Conservation (phyloP, 2,329 filamentous ascomycete species). For the Trichoderma lentiforme region DNA sequence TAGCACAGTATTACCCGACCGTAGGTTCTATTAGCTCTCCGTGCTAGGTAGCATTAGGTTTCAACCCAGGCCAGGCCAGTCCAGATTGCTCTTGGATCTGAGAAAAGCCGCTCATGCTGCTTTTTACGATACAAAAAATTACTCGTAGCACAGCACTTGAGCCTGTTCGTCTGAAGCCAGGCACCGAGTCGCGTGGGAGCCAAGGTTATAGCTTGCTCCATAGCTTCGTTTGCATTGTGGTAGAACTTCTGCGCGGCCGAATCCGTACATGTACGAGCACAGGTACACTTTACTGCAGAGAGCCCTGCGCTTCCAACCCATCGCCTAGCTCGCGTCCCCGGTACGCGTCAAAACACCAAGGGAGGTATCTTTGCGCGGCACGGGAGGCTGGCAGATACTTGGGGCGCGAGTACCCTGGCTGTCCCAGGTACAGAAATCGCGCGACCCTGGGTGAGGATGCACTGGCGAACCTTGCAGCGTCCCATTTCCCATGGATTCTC, state of each 20-base stretch:
- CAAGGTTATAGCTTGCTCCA: constrained; percentile 5
- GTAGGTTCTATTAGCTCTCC: background rate
- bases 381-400: background rate
- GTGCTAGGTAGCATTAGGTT: background rate
- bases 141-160: background rate
- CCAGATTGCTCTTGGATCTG: background rate
- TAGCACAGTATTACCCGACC: background rate
- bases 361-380: background rate
- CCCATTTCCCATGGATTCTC: constrained; percentile 9
- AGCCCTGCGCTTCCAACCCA: background rate
- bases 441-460: background rate
- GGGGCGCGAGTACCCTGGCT: background rate
- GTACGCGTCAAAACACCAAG: background rate
- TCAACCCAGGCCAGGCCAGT: background rate
- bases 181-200: constrained; percentile 5
- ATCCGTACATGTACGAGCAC: background rate
- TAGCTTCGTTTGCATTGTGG: constrained; percentile 12
- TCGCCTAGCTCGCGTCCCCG: constrained; percentile 2
- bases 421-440: background rate
- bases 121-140: background rate
- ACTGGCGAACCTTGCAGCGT: constrained; percentile 6
- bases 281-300: background rate
- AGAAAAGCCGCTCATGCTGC: background rate
- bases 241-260: constrained; percentile 5
- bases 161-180: background rate